Conservation (phyloP, 2,329 filamentous ascomycete species). For the Fusarium sp. region DNA sequence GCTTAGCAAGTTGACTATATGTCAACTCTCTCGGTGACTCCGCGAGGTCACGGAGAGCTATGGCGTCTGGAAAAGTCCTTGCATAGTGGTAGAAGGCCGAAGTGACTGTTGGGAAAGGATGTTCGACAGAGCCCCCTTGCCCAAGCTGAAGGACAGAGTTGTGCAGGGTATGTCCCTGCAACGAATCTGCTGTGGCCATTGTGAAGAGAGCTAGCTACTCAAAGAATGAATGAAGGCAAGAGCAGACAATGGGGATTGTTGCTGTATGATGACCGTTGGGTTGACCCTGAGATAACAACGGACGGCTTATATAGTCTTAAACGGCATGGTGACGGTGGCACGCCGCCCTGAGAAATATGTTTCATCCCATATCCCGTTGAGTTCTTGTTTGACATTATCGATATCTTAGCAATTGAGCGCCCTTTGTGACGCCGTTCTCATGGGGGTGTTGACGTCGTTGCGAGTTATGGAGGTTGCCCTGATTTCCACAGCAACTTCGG, state of each 20-base stretch:
- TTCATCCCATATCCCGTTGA: constrained; percentile 22
- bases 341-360: constrained; percentile 30
- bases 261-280: constrained; percentile 28
- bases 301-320: constrained; percentile 40
- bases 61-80: constrained; percentile 52
- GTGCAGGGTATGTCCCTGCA: constrained; percentile 12
- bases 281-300: constrained; percentile 41
- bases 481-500: constrained; percentile 42
- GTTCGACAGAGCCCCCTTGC: constrained; percentile 39
- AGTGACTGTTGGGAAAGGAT: constrained; percentile 57
- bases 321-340: constrained; percentile 30
- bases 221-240: constrained; percentile 6
- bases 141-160: constrained; percentile 26
- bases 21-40: constrained; percentile 54
- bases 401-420: constrained; percentile 22
- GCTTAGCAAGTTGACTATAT: constrained; percentile 60
- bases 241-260: constrained; percentile 38
- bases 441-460: constrained; percentile 24
- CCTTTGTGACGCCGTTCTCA: constrained; percentile 20
- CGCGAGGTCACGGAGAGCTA: constrained; percentile 57
- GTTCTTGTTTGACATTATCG: constrained; percentile 11
- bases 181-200: constrained; percentile 16
- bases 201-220: constrained; percentile 1
- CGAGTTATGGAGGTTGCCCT: constrained; percentile 33
- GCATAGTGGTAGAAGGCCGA: constrained; percentile 57